These are phyloP conservation scores for Avena insularis DNA, from an alignment of 176 grass and related monocot species.

Conservation along the genomic window DNA sequence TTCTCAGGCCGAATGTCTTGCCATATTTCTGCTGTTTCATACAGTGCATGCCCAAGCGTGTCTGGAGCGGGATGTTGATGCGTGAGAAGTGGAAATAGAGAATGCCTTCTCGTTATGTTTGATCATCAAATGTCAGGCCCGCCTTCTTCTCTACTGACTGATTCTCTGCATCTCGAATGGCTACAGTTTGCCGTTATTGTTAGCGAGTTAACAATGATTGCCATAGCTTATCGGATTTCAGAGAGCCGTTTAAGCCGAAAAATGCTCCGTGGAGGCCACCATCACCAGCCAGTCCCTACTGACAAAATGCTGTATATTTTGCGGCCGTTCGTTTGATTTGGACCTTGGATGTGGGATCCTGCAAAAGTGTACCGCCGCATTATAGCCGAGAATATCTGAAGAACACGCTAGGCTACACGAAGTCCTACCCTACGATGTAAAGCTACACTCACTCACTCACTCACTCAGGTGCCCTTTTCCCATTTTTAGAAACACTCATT, in stretches of 20 bases:
- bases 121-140: slow-evolving; percentile 16
- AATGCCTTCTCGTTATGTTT: background rate
- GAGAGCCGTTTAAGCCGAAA: background rate
- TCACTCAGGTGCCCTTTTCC: background rate
- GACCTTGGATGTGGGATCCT: background rate
- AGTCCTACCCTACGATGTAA: slow-evolving; percentile 28
- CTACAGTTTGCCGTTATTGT: background rate
- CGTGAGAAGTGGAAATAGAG: background rate
- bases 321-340: background rate
- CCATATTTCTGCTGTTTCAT: background rate
- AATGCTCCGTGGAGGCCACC: background rate
- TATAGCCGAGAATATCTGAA: background rate
- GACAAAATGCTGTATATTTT: background rate
- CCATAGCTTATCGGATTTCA: background rate
- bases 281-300: background rate
- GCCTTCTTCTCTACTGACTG: slow-evolving; percentile 6
- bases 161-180: background rate
- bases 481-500: slow-evolving; percentile 36
- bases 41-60: background rate
- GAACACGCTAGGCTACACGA: background rate
- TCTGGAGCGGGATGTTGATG: slow-evolving; percentile 1
- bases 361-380: background rate
- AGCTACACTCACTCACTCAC: background rate
- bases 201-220: background rate
- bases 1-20: background rate